Percentiles rank a stretch among this genome's conserved stretches.
Evolutionary conservation across 352 stramenopile genomes (phyloP).

Genomic region (Sclerospora graminicola): DNA sequence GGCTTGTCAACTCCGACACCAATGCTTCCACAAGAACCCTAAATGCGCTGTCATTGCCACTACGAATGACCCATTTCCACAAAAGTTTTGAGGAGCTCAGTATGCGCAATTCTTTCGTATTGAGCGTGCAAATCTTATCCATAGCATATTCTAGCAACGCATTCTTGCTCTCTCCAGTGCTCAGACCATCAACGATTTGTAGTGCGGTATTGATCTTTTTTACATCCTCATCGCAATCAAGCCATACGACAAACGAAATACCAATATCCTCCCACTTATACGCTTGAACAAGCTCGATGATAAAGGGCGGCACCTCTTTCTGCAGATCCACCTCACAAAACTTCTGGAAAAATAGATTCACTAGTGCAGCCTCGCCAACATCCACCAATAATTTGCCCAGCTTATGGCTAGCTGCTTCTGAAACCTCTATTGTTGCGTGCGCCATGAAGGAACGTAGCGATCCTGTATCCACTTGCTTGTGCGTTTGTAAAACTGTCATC

Average conservation of each 20-base stretch:
- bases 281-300: neutral
- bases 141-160: too few relatives aligned
- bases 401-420: neutral
- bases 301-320: neutral
- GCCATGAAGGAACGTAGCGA: neutral
- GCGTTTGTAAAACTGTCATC: neutral
- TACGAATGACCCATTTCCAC: too few relatives aligned
- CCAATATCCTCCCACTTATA: slow-evolving; percentile 6
- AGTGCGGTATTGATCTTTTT: too few relatives aligned
- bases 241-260: neutral
- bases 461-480: neutral
- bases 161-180: too few relatives aligned
- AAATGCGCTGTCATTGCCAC: too few relatives aligned
- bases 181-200: too few relatives aligned
- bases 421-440: neutral
- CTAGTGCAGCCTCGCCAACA: slow-evolving; percentile 2
- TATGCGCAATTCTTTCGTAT: too few relatives aligned
- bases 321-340: neutral
- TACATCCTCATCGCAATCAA: too few relatives aligned
- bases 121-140: too few relatives aligned
- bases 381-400: slow-evolving; percentile 7
- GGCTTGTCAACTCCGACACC: too few relatives aligned
- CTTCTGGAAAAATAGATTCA: slow-evolving; percentile 5
- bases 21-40: too few relatives aligned
- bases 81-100: too few relatives aligned